A percentile compares a stretch with the other conserved stretches of the same genome.
Conservation (phyloP, 2,329 filamentous ascomycete species). For the Ophiostoma sp. region DNA sequence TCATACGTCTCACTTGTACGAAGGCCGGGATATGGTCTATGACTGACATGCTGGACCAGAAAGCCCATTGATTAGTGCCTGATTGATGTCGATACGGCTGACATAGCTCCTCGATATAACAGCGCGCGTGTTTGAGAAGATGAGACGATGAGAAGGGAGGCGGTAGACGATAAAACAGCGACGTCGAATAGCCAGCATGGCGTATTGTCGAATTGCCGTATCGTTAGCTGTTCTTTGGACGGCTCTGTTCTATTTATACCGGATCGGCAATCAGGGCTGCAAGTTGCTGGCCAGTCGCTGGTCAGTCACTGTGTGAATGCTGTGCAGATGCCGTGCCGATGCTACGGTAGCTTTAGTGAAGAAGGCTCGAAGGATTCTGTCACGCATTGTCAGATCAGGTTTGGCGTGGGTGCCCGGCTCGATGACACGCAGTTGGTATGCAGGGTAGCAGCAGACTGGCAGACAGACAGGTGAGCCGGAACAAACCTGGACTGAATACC, state of each 20-base stretch:
- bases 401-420: not conserved
- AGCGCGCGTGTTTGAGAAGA: no score
- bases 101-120: no score
- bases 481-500: no score
- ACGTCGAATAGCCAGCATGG: not conserved
- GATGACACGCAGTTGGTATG: not conserved
- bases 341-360: not conserved
- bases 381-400: not conserved
- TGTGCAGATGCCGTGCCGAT: not conserved
- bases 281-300: not conserved
- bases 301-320: not conserved
- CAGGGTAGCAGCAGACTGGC: not conserved
- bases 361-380: not conserved
- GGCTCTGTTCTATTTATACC: not conserved
- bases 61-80: no score
- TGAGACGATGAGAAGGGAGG: no score
- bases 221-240: not conserved
- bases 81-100: no score
- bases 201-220: not conserved
- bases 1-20: not conserved
- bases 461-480: not conserved
- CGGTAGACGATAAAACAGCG: no score
- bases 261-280: conserved; percentile 2
- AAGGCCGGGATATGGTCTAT: not conserved
- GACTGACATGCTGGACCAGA: not conserved